Evolutionary conservation across 495 filamentous ascomycete species (phyloP), one percentile per base, ranked within the genome.

Genomic region (Aspergillus homomorphus): DNA sequence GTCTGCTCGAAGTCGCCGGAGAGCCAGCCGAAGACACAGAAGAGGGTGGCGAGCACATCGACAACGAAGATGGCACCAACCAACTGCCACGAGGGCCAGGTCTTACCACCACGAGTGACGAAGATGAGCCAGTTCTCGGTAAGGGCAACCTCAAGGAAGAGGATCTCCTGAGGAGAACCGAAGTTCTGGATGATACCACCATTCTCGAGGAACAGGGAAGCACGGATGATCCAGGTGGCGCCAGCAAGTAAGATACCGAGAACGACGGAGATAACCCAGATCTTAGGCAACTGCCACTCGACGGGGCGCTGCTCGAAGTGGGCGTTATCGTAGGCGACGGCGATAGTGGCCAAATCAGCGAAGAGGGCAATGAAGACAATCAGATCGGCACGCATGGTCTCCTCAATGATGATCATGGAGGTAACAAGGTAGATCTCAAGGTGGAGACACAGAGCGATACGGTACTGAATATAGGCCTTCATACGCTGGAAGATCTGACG

Each of bases 111-210:
- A 75, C 86, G 85, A 63, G 87, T 89, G 59, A 89, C 86, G 77
- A 89, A 89, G 75, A 89, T 89, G 61, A 89, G 79, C 87, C 87
- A 89, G 74, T 89, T 89, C 74, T 89, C 86, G 56, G 87, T 89
- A 51, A 89, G 79, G 33, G 87, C 82, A 68, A 89, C 76, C 76
- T 89, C 84, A 33, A 89, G 76, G 83, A 89, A 89, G 67, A 89
- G 81, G 65, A 89, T 85, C 66, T 84, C 82, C 74, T 89, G 86
- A 51, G 87, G 81, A 64, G 80, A 80, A 73, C 85, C 87, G 64
- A 80, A 89, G 76, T 88, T 87, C 75, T 88, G 80, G 66, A 89
- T 82, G 70, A 89, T 81, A 80, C 86, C 87, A 69, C 87, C 87
- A 73, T 86, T 84, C 30, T 74, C 71, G 20, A 88, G 67, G 80